Base-by-base conservation (phyloP, 2,329 filamentous ascomycete species). In the Lasiodiplodia citricola region DNA sequence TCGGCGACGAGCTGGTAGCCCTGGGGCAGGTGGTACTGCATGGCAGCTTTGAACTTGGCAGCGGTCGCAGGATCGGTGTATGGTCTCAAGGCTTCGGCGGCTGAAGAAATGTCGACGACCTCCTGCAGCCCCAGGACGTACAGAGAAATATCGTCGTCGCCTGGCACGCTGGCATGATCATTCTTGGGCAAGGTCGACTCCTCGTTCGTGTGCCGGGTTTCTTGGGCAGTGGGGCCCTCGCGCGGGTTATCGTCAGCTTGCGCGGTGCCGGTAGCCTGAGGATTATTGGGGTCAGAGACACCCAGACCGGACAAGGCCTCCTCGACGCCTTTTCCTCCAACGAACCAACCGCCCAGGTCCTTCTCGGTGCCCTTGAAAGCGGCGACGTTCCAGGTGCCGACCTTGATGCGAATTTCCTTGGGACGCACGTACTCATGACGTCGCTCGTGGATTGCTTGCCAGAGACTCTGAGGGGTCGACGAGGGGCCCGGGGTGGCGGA, bases 351-450 rank as follows among this genome's bases (percentile, higher is more conserved):
- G 8, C 89, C 91, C 5, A 99, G 83, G 76, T 98, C 96, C 73
- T 93, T 92, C 79, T 97, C 94, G 0, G 93, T 94, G 28, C 92
- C 93, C 14, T 92, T 89, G 72, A 92, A 90, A 1, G 91, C 90
- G 4, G 94, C 96, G 18, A 97, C 93, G 80, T 99, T 99, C 96
- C 96, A 99, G 0, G 92, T 91, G 52, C 95, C 96, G 64, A 99
- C 87, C 81, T 97, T 97, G 79, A 99, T 87, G 72, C 90, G 90
- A 73, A 97, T 88, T 63, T 87, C 87, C 77, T 90, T 90, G 54
- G 90, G 87, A 47, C 90, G 88, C 31, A 91, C 91, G 78, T 94
- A 99, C 78, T 98, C 94, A 60, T 87, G 82, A 74, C 90, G 88
- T 66, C 96, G 88, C 50, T 91, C 89, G 76, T 91, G 87, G 50